phyloP scores from a whole-genome alignment of 2,329 filamentous ascomycete genomes.

The Lachnellula arida region DNA sequence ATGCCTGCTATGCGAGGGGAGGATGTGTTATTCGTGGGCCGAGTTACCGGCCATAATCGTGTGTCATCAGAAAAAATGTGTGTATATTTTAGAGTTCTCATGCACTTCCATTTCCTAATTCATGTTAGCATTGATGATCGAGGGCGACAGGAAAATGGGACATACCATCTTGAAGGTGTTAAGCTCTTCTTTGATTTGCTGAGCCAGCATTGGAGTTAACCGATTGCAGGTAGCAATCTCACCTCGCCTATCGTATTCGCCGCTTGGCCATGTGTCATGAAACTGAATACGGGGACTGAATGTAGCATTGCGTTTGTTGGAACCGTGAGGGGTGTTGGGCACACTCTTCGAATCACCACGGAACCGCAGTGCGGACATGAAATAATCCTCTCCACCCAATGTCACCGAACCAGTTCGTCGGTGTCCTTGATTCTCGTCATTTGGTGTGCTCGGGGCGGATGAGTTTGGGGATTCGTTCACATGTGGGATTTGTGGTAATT shows the following conservation, averaged over 20 bases:
- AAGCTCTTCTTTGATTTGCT: slow-evolving; percentile 99
- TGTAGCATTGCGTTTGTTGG: slow-evolving; percentile 55
- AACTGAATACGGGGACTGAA: slow-evolving; percentile 95
- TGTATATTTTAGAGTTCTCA: slow-evolving; percentile 98
- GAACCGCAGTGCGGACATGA: slow-evolving; percentile 70
- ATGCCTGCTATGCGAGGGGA: slow-evolving; percentile 22
- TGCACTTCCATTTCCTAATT: slow-evolving; percentile 98
- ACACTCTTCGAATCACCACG: slow-evolving; percentile 74
- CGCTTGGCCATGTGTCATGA: slow-evolving; percentile 92
- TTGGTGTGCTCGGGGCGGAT: slow-evolving; percentile 82
- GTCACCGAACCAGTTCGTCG: slow-evolving; percentile 65
- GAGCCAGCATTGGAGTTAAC: slow-evolving; percentile 90
- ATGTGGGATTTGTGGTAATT: slow-evolving; percentile 56
- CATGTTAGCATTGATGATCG: slow-evolving; percentile 36
- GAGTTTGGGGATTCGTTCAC: slow-evolving; percentile 76
- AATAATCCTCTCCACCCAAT: slow-evolving; percentile 79
- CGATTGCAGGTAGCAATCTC: slow-evolving; percentile 98
- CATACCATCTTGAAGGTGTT: slow-evolving; percentile 99
- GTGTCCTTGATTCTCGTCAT: slow-evolving; percentile 67
- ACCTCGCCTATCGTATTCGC: slow-evolving; percentile 92
- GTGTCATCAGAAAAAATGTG: slow-evolving; percentile 90
- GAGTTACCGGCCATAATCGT: slow-evolving; percentile 24
- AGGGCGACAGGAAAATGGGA: slow-evolving; percentile 15
- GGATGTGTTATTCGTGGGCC: slow-evolving; percentile 23
- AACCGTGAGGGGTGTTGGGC: slow-evolving; percentile 69